Conservation (phyloP, 2,329 filamentous ascomycete species). For the Aspergillus tubingensis region DNA sequence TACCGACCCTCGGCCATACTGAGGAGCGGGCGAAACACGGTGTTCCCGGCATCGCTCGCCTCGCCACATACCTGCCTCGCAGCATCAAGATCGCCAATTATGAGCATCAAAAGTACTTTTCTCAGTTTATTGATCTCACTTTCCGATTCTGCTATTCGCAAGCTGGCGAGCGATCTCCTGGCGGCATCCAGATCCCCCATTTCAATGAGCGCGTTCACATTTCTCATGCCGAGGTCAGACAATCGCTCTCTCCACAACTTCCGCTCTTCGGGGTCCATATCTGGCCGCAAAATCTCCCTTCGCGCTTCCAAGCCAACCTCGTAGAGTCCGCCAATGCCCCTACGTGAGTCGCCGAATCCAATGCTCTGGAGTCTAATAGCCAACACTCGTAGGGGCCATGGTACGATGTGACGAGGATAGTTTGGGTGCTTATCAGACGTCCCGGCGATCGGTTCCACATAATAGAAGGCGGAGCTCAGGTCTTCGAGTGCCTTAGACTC, state of each 20-base stretch:
- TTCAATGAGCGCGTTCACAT: slow-evolving; percentile 55
- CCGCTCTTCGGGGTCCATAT: slow-evolving; percentile 55
- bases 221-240: slow-evolving; percentile 69
- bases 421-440: slow-evolving; percentile 55
- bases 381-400: slow-evolving; percentile 83
- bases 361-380: slow-evolving; percentile 82
- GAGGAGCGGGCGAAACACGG: slow-evolving; percentile 61
- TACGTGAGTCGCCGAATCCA: slow-evolving; percentile 78
- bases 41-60: slow-evolving; percentile 42
- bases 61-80: slow-evolving; percentile 59
- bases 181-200: slow-evolving; percentile 88
- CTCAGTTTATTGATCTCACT: slow-evolving; percentile 39
- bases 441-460: slow-evolving; percentile 35
- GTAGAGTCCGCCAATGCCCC: slow-evolving; percentile 87
- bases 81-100: slow-evolving; percentile 73
- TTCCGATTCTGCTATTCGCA: slow-evolving; percentile 45
- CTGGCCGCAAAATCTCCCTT: slow-evolving; percentile 56
- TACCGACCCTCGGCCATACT: slow-evolving; percentile 79
- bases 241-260: slow-evolving; percentile 72
- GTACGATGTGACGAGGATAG: slow-evolving; percentile 72
- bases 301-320: slow-evolving; percentile 81
- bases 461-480: slow-evolving; percentile 58
- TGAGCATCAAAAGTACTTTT: slow-evolving; percentile 70
- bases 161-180: slow-evolving; percentile 66
- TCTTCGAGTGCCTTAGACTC: slow-evolving; percentile 66